A percentile compares a stretch with the other conserved stretches of the same genome.
These are phyloP conservation scores for Ascochyta clinopodiicola DNA, from an alignment of 2,329 filamentous ascomycete genomes.

Conservation along the genomic window DNA sequence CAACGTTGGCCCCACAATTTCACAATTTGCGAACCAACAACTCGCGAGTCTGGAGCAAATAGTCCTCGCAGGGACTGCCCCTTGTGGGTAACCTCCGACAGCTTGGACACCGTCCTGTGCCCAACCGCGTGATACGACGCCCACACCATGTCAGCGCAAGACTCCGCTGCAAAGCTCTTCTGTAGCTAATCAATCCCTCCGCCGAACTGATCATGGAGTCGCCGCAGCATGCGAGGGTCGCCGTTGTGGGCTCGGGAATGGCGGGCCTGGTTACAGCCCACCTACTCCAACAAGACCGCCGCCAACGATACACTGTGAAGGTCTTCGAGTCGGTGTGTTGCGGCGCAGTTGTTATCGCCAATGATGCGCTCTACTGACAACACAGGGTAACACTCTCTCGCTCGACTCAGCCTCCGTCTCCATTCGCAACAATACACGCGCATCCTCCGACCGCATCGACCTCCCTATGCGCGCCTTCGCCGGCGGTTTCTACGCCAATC, in stretches of 20 bases:
- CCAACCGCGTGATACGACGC: slow-evolving; percentile 1
- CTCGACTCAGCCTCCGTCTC: slow-evolving; percentile 55
- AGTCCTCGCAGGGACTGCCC: slow-evolving; percentile 9
- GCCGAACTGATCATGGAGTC: slow-evolving; percentile 11
- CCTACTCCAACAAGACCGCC: slow-evolving; percentile 51
- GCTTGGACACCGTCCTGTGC: not conserved
- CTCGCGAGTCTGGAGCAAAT: no score
- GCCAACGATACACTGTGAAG: slow-evolving; percentile 52
- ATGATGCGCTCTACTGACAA: not conserved
- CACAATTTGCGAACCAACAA: no score
- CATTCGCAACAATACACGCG: slow-evolving; percentile 35
- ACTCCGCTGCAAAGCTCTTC: not conserved
- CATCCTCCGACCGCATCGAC: slow-evolving; percentile 50
- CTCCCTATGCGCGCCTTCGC: slow-evolving; percentile 61
- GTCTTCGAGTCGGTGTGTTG: slow-evolving; percentile 55
- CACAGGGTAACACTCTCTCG: slow-evolving; percentile 53
- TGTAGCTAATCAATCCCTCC: not conserved
- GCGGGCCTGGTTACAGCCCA: slow-evolving; percentile 57
- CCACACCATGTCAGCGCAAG: not conserved
- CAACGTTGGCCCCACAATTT: no score
- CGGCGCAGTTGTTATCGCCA: no score
- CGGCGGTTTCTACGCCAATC: slow-evolving; percentile 61
- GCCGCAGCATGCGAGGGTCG: slow-evolving; percentile 39
- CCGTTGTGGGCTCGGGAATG: slow-evolving; percentile 58
- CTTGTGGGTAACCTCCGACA: slow-evolving; percentile 9